Evolutionary conservation across 352 stramenopile species (phyloP), one percentile per base, ranked within the genome.

Genomic region (Globisporangium cederbergense): DNA sequence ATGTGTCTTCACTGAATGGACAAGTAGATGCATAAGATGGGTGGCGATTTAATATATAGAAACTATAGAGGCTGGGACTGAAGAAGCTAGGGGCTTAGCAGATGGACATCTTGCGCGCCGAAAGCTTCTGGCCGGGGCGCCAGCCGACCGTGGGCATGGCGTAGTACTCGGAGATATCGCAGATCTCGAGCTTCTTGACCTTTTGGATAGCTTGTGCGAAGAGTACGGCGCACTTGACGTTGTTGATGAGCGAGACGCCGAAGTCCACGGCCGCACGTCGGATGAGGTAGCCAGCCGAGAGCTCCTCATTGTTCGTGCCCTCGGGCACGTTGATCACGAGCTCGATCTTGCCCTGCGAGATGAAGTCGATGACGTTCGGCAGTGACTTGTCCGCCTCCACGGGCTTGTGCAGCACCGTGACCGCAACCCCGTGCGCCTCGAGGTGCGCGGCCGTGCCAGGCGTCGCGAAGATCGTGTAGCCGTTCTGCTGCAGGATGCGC

Each of bases 111-210:
- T 93, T 93, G 74, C 84, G 84, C 30, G 82, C 84, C 50, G 77
- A 71, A 63, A 93, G 79, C 71, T 88, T 93, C 71, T 91, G 82
- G 57, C 83, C 85, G 0, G 82, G 81, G 50, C 83, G 81, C 85
- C 85, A 93, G 56, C 83, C 85, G 65, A 92, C 83, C 28, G 81
- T 92, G 30, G 83, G 85, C 85, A 93, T 92, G 42, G 83, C 81
- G 68, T 93, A 91, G 71, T 93, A 92, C 69, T 92, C 81, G 52
- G 73, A 66, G 62, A 91, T 91, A 74, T 90, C 87, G 78, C 81
- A 99, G 60, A 98, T 98, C 78, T 99, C 97, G 64, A 99, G 84
- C 72, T 97, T 97, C 71, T 91, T 93, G 22, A 92, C 84, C 71
- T 93, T 91, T 69, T 97, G 81, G 68, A 98, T 93, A 11, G 90